These are phyloP conservation scores for Colletotrichum karsti DNA, from an alignment of 2,329 filamentous ascomycete species.

Conservation along the genomic window DNA sequence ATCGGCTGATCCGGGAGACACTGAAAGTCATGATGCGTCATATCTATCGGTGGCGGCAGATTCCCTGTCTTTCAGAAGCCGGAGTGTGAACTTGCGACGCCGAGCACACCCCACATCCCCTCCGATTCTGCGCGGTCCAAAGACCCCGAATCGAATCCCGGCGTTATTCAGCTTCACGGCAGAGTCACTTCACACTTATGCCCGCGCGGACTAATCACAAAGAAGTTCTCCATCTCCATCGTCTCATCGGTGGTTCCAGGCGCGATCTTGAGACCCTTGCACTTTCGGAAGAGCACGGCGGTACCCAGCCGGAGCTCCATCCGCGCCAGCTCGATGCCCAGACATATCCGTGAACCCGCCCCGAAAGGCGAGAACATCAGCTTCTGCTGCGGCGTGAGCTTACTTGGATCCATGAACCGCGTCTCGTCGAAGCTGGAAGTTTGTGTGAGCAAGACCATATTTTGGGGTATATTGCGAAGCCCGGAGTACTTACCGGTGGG, in stretches of 20 bases:
- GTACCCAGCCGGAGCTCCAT: constrained; percentile 63
- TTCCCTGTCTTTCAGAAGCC: neutral
- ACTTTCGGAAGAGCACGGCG: constrained; percentile 60
- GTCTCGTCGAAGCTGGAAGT: constrained; percentile 20
- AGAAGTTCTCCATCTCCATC: constrained; percentile 43
- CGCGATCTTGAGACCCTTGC: constrained; percentile 41
- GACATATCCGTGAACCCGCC: constrained; percentile 54
- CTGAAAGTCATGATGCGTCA: neutral
- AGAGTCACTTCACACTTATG: constrained; percentile 39
- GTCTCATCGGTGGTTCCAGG: constrained; percentile 45
- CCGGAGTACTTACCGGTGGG: constrained; percentile 34
- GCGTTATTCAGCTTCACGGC: neutral
- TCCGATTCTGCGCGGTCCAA: neutral
- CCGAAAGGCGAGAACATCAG: constrained; percentile 62
- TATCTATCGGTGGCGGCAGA: neutral
- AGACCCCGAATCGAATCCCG: neutral
- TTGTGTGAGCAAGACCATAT: neutral
- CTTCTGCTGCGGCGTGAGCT: constrained; percentile 47
- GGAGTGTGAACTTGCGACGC: neutral
- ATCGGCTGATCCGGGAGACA: neutral
- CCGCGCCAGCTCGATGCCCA: constrained; percentile 65
- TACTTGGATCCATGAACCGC: neutral
- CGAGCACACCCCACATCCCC: neutral
- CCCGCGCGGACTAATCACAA: constrained; percentile 40
- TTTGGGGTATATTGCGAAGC: neutral